Evolutionary conservation across 495 filamentous ascomycete species (phyloP).

Genomic region (Rusavskia elegans): DNA sequence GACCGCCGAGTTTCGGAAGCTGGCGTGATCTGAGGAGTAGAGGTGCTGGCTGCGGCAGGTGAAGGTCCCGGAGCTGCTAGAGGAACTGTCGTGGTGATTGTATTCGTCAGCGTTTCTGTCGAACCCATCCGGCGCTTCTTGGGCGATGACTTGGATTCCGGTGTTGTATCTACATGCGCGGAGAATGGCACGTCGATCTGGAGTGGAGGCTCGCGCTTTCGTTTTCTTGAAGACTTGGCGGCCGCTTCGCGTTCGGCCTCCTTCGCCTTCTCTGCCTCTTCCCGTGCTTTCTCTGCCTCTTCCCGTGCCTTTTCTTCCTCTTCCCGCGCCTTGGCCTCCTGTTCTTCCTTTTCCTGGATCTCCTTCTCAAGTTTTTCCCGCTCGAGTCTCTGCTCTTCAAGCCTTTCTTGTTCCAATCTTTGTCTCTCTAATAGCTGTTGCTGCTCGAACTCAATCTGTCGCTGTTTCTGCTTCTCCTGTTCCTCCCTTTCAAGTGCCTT

Average conservation of each 20-base stretch:
- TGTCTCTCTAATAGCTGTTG: conserved; percentile 1
- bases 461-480: background rate
- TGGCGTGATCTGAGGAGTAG: conserved; percentile 10
- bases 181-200: conserved; percentile 2
- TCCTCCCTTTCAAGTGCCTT: conserved; percentile 11
- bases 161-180: background rate
- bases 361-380: conserved; percentile 1
- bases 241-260: background rate
- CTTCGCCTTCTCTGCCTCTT: background rate
- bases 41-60: conserved; percentile 4
- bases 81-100: conserved; percentile 13
- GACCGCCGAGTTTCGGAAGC: conserved; percentile 7
- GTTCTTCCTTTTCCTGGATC: background rate
- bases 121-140: conserved; percentile 46
- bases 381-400: conserved; percentile 6
- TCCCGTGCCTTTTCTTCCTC: conserved; percentile 4
- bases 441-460: conserved; percentile 1
- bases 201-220: conserved; percentile 9
- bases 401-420: background rate
- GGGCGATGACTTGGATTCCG: conserved; percentile 8
- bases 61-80: conserved; percentile 17
- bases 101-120: conserved; percentile 13
- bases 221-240: conserved; percentile 5
- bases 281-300: background rate
- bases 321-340: conserved; percentile 6